Evolutionary conservation across 441 rosid species (phyloP).

Genomic region (Lepidium campestre): DNA sequence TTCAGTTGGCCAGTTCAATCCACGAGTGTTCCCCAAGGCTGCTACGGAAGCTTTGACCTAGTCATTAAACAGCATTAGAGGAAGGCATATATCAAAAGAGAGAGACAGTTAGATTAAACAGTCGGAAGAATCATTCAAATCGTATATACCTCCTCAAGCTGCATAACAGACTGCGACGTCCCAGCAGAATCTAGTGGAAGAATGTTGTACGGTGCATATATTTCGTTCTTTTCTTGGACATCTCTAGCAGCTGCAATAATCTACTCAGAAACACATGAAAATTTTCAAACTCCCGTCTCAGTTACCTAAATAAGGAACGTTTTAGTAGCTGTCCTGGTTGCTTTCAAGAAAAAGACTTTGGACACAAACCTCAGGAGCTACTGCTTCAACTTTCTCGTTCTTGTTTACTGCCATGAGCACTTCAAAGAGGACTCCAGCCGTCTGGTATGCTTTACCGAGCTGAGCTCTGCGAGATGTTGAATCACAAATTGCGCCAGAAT

Average conservation of each 20-base stretch:
- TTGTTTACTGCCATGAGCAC: slow-evolving; percentile 95
- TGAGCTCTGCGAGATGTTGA: slow-evolving; percentile 64
- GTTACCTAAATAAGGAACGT: neutral
- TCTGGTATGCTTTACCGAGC: slow-evolving; percentile 97
- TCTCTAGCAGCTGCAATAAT: slow-evolving; percentile 97
- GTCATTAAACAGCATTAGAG: slow-evolving; percentile 17
- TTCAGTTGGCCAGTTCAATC: slow-evolving; percentile 78
- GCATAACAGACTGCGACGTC: slow-evolving; percentile 86
- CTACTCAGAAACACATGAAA: slow-evolving; percentile 37
- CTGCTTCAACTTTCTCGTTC: slow-evolving; percentile 97
- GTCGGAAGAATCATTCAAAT: neutral
- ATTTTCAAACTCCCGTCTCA: slow-evolving; percentile 1
- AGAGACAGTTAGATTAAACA: neutral
- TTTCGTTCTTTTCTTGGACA: slow-evolving; percentile 95
- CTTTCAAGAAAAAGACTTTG: slow-evolving; percentile 8
- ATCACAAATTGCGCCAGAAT: slow-evolving; percentile 12
- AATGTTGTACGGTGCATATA: slow-evolving; percentile 91
- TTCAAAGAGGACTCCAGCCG: slow-evolving; percentile 97
- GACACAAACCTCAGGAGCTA: slow-evolving; percentile 87
- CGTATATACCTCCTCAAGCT: slow-evolving; percentile 76
- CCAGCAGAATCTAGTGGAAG: slow-evolving; percentile 97
- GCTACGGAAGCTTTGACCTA: slow-evolving; percentile 95
- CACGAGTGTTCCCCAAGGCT: slow-evolving; percentile 81
- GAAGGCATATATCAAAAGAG: slow-evolving; percentile 5
- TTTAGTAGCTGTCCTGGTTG: neutral